A percentile compares a stretch with the other conserved stretches of the same genome.
These are phyloP conservation scores for Zygoascus biomembranicola DNA, from an alignment of 805 yeast genomes.

Conservation along the genomic window DNA sequence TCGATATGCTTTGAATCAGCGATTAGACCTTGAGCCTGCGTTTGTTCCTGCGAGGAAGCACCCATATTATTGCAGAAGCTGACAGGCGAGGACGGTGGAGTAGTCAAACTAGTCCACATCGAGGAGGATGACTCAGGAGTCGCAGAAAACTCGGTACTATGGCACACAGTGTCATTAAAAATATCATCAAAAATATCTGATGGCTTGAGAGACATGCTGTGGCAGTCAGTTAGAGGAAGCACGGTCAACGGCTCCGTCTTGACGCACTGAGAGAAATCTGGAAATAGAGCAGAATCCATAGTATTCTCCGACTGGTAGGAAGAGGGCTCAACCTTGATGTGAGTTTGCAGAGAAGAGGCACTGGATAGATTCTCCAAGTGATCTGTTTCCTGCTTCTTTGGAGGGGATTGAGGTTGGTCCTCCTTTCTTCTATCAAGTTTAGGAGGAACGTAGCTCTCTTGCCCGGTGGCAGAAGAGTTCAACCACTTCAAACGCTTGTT, in stretches of 20 bases:
- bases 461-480: neutral
- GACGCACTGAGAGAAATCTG: neutral
- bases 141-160: neutral
- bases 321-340: neutral
- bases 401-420: neutral
- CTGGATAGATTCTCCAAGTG: neutral
- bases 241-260: neutral
- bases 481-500: slow-evolving; percentile 1
- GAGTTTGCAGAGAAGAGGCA: neutral
- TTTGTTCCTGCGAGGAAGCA: neutral
- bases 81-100: neutral
- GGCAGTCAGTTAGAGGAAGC: neutral
- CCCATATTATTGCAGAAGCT: neutral
- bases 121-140: neutral
- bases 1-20: neutral
- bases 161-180: neutral
- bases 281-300: neutral
- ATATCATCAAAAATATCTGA: neutral
- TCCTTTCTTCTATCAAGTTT: neutral
- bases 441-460: neutral
- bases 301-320: neutral
- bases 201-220: neutral
- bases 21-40: neutral
- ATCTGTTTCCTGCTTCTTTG: neutral
- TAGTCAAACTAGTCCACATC: neutral